A percentile compares a stretch with the other conserved stretches of the same genome.
phyloP scores from a whole-genome alignment of 768 basidiomycete species.

The Suillus subluteus region DNA sequence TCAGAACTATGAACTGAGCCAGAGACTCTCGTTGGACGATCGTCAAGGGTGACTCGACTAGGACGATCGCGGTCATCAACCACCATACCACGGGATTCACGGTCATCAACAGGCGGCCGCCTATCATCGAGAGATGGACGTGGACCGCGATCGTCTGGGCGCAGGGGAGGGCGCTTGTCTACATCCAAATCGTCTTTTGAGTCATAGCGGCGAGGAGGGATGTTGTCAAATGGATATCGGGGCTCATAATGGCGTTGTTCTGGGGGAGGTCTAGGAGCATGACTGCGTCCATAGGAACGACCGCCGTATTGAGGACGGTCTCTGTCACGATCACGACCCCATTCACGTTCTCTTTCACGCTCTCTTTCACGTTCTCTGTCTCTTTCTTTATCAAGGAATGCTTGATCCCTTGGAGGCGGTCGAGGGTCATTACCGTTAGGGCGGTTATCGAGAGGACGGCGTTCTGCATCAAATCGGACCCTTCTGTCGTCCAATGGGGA shows the following conservation, averaged over 20 bases:
- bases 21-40: constrained; percentile 35
- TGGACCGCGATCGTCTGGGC: constrained; percentile 30
- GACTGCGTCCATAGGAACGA: constrained; percentile 43
- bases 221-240: constrained; percentile 37
- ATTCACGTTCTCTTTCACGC: constrained; percentile 36
- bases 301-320: constrained; percentile 41
- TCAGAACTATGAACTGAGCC: constrained; percentile 24
- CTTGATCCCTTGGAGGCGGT: constrained; percentile 33
- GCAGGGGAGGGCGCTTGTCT: constrained; percentile 27
- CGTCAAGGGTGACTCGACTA: constrained; percentile 31
- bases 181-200: constrained; percentile 32
- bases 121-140: constrained; percentile 36
- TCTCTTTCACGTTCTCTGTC: constrained; percentile 37
- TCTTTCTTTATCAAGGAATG: constrained; percentile 37
- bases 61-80: constrained; percentile 26
- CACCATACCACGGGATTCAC: constrained; percentile 22
- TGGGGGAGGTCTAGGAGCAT: constrained; percentile 45
- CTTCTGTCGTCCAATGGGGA: constrained; percentile 36
- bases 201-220: constrained; percentile 38
- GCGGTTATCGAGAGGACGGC: constrained; percentile 17
- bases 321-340: constrained; percentile 33
- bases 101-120: constrained; percentile 34
- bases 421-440: constrained; percentile 22
- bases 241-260: constrained; percentile 54
- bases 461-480: constrained; percentile 29